Percentiles rank a stretch among this genome's conserved stretches.
Conservation (phyloP, 495 filamentous ascomycete species). For the Talaromyces liani region DNA sequence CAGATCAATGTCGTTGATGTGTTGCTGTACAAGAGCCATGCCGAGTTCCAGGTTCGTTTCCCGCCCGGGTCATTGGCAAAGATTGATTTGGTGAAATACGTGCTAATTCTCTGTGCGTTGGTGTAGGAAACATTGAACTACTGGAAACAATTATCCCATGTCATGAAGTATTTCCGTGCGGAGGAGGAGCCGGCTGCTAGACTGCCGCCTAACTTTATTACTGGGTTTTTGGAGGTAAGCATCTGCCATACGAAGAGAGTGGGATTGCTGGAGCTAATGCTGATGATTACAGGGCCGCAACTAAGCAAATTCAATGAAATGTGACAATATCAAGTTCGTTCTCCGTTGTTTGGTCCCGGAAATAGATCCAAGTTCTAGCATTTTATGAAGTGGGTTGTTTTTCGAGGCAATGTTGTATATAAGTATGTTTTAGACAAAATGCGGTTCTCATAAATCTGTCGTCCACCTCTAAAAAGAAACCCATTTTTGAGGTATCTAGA, state of each 20-base stretch:
- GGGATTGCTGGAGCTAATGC: background rate
- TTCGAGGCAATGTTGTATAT: background rate
- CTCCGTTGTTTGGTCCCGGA: background rate
- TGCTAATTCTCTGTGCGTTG: background rate
- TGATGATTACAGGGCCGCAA: slow-evolving; percentile 27
- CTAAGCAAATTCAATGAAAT: slow-evolving; percentile 16
- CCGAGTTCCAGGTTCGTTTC: slow-evolving; percentile 73
- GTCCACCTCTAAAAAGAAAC: background rate
- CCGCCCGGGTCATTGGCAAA: background rate
- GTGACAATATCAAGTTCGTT: background rate
- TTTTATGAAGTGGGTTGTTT: background rate
- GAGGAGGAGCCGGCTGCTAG: slow-evolving; percentile 76
- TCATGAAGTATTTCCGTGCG: slow-evolving; percentile 93
- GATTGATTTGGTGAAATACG: background rate
- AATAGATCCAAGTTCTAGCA: background rate
- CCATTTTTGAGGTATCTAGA: no score
- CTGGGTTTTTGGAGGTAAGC: slow-evolving; percentile 84
- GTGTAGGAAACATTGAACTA: slow-evolving; percentile 92
- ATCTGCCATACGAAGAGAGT: background rate
- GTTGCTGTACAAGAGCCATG: slow-evolving; percentile 75
- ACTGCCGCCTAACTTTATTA: slow-evolving; percentile 81
- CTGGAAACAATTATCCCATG: slow-evolving; percentile 95
- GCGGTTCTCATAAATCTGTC: background rate
- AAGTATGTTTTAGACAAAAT: slow-evolving; percentile 2
- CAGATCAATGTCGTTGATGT: slow-evolving; percentile 84